These are phyloP conservation scores for Geotrichum australiense DNA, from an alignment of 1,139 yeast genomes.

Conservation along the genomic window DNA sequence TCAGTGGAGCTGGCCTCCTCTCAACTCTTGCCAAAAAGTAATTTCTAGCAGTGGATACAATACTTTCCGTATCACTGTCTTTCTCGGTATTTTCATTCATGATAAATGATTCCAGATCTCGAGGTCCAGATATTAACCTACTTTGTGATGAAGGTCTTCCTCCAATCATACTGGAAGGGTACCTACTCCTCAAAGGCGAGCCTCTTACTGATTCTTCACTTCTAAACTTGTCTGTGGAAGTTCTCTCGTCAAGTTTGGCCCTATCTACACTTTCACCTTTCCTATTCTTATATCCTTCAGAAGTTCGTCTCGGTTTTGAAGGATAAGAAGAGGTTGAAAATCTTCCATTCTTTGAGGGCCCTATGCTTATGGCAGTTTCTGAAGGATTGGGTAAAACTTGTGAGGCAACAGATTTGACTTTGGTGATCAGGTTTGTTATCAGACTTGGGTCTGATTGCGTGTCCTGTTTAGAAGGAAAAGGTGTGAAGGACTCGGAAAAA, in stretches of 20 bases:
- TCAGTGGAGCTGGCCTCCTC: conserved; percentile 22
- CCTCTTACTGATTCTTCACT: neutral
- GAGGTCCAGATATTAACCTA: conserved; percentile 3
- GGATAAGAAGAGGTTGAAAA: conserved; percentile 2
- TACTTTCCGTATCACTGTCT: conserved; percentile 31
- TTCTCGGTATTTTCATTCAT: conserved; percentile 18
- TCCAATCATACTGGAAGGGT: conserved; percentile 2
- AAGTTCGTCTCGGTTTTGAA: neutral
- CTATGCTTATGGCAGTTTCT: conserved; percentile 1
- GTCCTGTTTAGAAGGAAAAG: conserved; percentile 28
- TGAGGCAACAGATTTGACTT: conserved; percentile 29
- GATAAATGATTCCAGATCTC: conserved; percentile 1
- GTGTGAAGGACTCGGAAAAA: conserved; percentile 21
- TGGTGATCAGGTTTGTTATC: conserved; percentile 25
- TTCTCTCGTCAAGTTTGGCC: no score
- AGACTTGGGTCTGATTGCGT: conserved; percentile 22
- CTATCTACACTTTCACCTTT: neutral
- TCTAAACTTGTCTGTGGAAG: no score
- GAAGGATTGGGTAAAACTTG: conserved; percentile 23
- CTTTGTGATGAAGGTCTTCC: conserved; percentile 3
- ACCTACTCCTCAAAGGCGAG: neutral
- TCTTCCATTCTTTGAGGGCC: conserved; percentile 6
- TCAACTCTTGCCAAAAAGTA: conserved; percentile 22
- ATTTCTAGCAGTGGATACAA: conserved; percentile 24
- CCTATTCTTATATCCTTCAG: neutral